phyloP scores from a whole-genome alignment of 306 rosid species.

The Pyrus communis region DNA sequence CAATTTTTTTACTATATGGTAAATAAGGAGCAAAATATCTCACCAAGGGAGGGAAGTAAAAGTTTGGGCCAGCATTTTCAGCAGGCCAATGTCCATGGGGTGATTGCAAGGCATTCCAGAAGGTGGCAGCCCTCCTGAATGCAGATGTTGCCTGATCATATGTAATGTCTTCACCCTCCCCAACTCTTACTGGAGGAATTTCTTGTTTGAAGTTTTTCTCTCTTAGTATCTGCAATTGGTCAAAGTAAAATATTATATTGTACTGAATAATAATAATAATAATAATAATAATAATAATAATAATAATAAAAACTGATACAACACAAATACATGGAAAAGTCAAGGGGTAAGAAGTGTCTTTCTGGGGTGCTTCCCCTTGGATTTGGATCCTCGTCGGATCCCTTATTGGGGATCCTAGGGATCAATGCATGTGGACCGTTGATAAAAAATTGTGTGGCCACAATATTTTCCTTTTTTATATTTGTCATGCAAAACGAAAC shows the following conservation, averaged over 20 bases:
- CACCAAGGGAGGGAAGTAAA: slow-evolving; percentile 69
- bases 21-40: neutral
- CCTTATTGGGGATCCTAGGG: too few species aligned
- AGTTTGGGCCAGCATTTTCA: slow-evolving; percentile 65
- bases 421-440: too few species aligned
- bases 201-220: slow-evolving; percentile 57
- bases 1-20: neutral
- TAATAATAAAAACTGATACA: neutral
- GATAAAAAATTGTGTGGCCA: too few species aligned
- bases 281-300: neutral
- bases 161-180: slow-evolving; percentile 41
- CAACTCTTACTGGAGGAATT: slow-evolving; percentile 35
- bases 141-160: slow-evolving; percentile 29
- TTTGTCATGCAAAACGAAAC: too few species aligned
- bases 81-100: slow-evolving; percentile 91
- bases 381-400: too few species aligned
- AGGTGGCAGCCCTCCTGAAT: slow-evolving; percentile 37
- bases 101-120: slow-evolving; percentile 47
- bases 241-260: neutral
- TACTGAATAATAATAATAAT: neutral
- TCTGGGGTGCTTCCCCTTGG: too few species aligned
- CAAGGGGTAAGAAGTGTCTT: neutral
- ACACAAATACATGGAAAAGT: neutral
- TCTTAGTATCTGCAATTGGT: slow-evolving; percentile 32
- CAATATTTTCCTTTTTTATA: too few species aligned